Evolutionary conservation across 2,329 filamentous ascomycete species (phyloP), one percentile per base, ranked within the genome.

Genomic region (Allantophomopsis lycopodina): DNA sequence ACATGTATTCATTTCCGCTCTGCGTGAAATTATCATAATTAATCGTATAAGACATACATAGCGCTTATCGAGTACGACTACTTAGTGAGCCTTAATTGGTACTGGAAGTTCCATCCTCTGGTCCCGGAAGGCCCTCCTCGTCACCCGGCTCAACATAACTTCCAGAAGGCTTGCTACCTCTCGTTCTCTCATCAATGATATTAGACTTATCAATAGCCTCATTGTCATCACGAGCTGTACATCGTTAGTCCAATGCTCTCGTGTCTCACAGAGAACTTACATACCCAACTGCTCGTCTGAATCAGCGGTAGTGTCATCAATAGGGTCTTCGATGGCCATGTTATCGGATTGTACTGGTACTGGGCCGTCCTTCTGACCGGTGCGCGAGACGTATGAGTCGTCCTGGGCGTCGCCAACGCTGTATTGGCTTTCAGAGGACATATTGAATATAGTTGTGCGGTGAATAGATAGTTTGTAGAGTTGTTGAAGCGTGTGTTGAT

Each of bases 371-470:
- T 32, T 39, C 12, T 55, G 45, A 16, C 57, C 56, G 23, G 52
- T 37, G 32, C 56, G 57, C 7, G 58, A 60, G 36, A 59, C 54
- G 48, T 62, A 59, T 11, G 50, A 48, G 43, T 57, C 47, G 39
- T 57, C 50, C 35, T 46, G 39, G 23, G 45, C 40, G 2, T 48
- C 37, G 32, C 49, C 49, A 38, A 49, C 41, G 18, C 7, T 7
- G 18, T 20, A 20, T 20, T 20, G 18, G 18, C 7, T 20, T 20
- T 20, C 4, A 7, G 18, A 20, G 18, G 18, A 20, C 18, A 20
- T 20, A 20, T 20, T 20, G 18, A 20, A 20, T 4, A 7, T 20
- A 20, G 18, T 4, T 20, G 7, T 20, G 7, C 7, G 7, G 18
- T 20, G 7, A 20, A 4, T 4, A 20, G 18, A 7, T 4, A 7